phyloP scores from a whole-genome alignment of 2,329 filamentous ascomycete species.

The Thielaviopsis punctulata region DNA sequence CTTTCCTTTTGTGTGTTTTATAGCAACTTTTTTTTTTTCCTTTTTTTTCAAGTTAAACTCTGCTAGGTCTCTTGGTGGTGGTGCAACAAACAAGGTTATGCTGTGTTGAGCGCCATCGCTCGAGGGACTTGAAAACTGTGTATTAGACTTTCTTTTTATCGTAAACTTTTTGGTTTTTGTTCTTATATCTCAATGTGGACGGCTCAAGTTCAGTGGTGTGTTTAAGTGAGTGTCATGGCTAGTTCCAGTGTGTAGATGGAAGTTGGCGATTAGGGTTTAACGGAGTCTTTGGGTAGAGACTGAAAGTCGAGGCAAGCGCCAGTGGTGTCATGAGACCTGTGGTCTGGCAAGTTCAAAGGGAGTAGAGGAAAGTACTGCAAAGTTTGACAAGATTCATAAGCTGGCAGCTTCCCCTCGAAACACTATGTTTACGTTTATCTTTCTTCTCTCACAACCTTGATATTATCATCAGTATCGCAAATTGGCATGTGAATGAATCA shows the following conservation, averaged over 20 bases:
- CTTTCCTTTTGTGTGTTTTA: conserved; percentile 5
- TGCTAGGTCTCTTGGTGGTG: not conserved
- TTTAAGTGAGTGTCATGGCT: not conserved
- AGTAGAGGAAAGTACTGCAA: too few species aligned
- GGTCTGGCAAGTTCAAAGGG: too few species aligned
- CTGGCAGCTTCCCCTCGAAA: too few species aligned
- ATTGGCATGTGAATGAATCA: too few species aligned
- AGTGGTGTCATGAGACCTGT: too few species aligned
- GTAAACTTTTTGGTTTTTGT: not conserved
- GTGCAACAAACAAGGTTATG: not conserved
- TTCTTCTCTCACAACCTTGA: too few species aligned
- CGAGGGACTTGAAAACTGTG: not conserved
- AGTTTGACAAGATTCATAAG: too few species aligned
- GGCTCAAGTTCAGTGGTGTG: not conserved
- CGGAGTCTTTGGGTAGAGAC: too few species aligned
- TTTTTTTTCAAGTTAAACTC: not conserved
- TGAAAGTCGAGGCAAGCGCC: too few species aligned
- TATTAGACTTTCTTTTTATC: not conserved
- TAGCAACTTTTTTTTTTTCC: conserved; percentile 3
- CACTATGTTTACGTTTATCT: too few species aligned
- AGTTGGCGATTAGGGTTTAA: not conserved
- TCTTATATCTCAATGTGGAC: not conserved
- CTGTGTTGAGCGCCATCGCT: not conserved
- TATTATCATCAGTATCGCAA: too few species aligned
- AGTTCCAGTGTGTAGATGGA: not conserved